Base-by-base conservation (phyloP, 164 flowering plant species). In the Macadamia tetraphylla region DNA sequence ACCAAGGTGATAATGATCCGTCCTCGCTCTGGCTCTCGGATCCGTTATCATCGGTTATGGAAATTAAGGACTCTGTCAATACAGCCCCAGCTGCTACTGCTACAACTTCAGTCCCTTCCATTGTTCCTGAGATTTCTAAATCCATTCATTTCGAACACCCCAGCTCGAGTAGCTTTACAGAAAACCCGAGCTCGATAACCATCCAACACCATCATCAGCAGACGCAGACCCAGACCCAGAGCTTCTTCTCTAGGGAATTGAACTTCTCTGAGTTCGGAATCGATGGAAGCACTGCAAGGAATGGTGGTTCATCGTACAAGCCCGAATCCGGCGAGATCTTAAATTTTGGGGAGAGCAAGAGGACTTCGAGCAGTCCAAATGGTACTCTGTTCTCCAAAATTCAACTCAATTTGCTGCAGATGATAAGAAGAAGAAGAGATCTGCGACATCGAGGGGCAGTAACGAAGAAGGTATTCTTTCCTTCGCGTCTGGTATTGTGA, bases 391-490 rank as follows among this genome's bases (percentile, higher is more conserved):
- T 78, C 66, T 78, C 85, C 1, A 77, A 81, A 70, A 75, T 10
- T 72, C 80, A 12, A 29, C 67, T 0, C 76, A 68, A 49, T 59
- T 80, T 11, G 73, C 69, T 6, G 64, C 55, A 14, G 73, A 63
- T 15, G 86, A 76, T 57, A 84, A 82, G 67, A 80, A 77, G 29
- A 85, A 71, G 80, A 85, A 78, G 80, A 81, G 78, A 49, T 74
- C 88, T 1, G 81, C 87, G 0, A 58, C 81, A 0, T 86, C 90
- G 0, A 71, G 87, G 43, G 82, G 85, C 1, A 86, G 90, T 67
- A 79, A 82, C 42, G 98, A 90, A 0, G 97, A 95, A 10, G 96
- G 87, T 14, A 84, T 94, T 82, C 78, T 88, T 12, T 87, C 95
- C 0, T 91, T 93, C 66, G 76, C 85, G 15, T 89, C 97, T 0